These are phyloP conservation scores for Gymnopus androsaceus DNA, from an alignment of 1,284 basidiomycete genomes.

Conservation along the genomic window DNA sequence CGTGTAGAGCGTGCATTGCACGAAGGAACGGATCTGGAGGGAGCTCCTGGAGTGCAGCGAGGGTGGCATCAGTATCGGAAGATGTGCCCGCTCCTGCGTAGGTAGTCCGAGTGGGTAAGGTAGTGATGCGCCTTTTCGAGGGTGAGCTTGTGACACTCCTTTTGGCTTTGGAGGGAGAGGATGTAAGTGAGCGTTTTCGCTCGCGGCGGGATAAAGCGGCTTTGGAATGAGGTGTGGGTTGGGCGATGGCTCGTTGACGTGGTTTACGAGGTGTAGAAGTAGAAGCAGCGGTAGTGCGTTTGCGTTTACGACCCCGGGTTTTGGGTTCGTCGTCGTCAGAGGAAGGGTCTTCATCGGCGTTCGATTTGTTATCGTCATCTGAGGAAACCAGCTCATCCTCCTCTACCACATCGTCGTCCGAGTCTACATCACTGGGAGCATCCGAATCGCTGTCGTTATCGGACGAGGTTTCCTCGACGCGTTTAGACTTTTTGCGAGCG, in stretches of 20 bases:
- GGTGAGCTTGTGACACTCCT: slow-evolving; percentile 31
- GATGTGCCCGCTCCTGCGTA: too few relatives aligned
- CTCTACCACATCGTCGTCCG: slow-evolving; percentile 4
- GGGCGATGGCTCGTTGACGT: slow-evolving; percentile 38
- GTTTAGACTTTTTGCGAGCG: neutral
- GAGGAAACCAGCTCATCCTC: neutral
- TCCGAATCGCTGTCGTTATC: neutral
- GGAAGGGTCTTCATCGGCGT: slow-evolving; percentile 9
- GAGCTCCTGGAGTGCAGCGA: slow-evolving; percentile 49
- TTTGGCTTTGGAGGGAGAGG: too few relatives aligned
- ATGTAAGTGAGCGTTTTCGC: too few relatives aligned
- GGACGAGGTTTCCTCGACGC: neutral
- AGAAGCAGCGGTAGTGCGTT: slow-evolving; percentile 22
- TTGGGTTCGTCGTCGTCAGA: slow-evolving; percentile 22
- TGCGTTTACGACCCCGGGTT: slow-evolving; percentile 25
- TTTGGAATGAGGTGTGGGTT: slow-evolving; percentile 72
- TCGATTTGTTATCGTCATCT: slow-evolving; percentile 1
- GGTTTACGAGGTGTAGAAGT: slow-evolving; percentile 31
- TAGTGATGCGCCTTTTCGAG: slow-evolving; percentile 29
- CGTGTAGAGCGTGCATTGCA: slow-evolving; percentile 89
- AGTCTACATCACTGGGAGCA: neutral
- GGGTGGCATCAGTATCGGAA: too few relatives aligned
- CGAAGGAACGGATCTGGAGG: slow-evolving; percentile 80
- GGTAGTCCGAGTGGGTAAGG: slow-evolving; percentile 36
- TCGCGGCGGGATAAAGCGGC: slow-evolving; percentile 47